Evolutionary conservation across 306 rosid species (phyloP).

Genomic region (Cucumis cinereus): DNA sequence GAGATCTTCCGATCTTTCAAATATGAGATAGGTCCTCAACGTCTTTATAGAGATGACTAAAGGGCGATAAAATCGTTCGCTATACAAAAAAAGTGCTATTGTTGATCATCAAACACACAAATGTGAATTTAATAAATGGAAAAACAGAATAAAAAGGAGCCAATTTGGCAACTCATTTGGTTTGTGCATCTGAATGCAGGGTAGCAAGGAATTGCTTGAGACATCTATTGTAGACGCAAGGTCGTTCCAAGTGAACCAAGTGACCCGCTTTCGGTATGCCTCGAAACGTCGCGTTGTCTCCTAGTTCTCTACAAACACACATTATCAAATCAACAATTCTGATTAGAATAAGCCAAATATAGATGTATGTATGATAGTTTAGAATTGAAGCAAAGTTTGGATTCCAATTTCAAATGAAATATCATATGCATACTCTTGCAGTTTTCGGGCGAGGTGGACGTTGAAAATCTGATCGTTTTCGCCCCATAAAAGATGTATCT

Average conservation of each 20-base stretch:
- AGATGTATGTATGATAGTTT: too few relatives aligned
- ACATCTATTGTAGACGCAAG: constrained; percentile 35
- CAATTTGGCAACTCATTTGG: constrained; percentile 13
- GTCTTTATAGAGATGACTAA: too few relatives aligned
- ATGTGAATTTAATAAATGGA: too few relatives aligned
- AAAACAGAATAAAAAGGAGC: neutral
- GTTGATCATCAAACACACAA: neutral
- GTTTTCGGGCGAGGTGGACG: constrained; percentile 51
- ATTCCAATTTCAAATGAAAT: neutral
- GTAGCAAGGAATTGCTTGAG: constrained; percentile 35
- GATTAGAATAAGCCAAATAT: too few relatives aligned
- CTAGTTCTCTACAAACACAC: constrained; percentile 30
- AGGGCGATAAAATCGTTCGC: neutral
- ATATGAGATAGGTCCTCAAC: too few relatives aligned
- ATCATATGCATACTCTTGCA: constrained; percentile 46
- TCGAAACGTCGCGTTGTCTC: constrained; percentile 32
- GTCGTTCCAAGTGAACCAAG: constrained; percentile 59
- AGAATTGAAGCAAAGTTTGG: neutral
- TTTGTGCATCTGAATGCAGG: constrained; percentile 5
- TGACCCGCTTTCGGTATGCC: constrained; percentile 48
- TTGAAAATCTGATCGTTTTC: constrained; percentile 76
- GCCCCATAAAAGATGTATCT: constrained; percentile 86
- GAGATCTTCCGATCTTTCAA: too few relatives aligned
- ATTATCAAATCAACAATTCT: neutral
- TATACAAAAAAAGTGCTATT: neutral